Conservation (phyloP, 2,329 filamentous ascomycete species). For the Colletotrichum sp. region DNA sequence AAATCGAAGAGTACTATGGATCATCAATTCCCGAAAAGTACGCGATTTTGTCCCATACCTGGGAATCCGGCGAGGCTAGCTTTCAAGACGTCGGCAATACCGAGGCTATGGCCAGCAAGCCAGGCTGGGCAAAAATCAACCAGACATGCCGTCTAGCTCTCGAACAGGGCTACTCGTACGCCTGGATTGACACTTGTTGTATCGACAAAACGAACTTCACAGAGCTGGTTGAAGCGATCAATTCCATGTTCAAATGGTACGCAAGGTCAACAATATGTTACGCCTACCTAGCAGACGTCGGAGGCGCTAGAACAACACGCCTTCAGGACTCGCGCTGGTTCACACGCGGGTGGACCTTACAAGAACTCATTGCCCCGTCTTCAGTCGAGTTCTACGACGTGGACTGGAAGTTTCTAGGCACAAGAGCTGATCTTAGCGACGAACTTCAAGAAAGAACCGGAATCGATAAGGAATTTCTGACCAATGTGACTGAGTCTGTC, state of each 20-base stretch:
- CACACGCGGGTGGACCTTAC: neutral
- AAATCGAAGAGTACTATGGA: neutral
- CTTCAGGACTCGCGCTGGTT: neutral
- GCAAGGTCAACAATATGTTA: neutral
- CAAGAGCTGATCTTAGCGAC: neutral
- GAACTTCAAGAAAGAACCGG: neutral
- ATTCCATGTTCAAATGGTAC: neutral
- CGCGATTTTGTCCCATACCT: neutral
- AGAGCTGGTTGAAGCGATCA: neutral
- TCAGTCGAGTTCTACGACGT: neutral
- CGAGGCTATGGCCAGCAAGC: neutral
- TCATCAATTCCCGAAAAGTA: neutral
- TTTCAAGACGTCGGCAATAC: neutral
- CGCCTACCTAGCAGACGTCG: neutral
- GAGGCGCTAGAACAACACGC: too few relatives aligned
- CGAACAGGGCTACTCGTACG: neutral
- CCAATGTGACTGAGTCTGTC: rapidly evolving
- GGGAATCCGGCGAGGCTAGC: neutral
- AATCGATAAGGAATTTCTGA: neutral
- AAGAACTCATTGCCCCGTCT: neutral
- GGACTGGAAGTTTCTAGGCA: neutral
- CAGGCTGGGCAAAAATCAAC: neutral
- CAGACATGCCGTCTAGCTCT: neutral
- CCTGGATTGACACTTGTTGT: neutral
- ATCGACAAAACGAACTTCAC: neutral